Evolutionary conservation across 2,329 filamentous ascomycete species (phyloP).

Genomic region (Sporothrix mexicana): DNA sequence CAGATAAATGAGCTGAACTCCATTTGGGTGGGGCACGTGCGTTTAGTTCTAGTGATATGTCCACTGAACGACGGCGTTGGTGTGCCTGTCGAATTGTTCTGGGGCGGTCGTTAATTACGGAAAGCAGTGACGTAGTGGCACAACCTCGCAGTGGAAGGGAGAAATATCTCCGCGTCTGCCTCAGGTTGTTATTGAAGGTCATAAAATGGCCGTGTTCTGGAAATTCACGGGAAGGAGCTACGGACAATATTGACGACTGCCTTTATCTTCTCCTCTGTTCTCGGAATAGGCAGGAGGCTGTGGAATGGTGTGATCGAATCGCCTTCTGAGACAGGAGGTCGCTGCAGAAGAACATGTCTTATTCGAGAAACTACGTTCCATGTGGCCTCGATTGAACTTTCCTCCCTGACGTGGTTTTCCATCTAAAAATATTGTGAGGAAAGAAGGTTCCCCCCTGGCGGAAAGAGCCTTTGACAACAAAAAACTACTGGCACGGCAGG

Average conservation of each 20-base stretch:
- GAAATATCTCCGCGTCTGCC: neutral
- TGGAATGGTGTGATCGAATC: conserved; percentile 8
- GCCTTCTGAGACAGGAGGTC: conserved; percentile 8
- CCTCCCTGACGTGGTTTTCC: neutral
- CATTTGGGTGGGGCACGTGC: conserved; percentile 31
- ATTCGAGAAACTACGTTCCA: neutral
- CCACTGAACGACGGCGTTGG: conserved; percentile 10
- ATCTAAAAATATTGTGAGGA: too few relatives aligned
- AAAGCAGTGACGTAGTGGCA: neutral
- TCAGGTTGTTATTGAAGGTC: neutral
- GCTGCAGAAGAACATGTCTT: neutral
- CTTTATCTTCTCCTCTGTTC: too few relatives aligned
- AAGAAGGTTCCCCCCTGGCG: neutral
- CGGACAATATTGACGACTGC: too few relatives aligned
- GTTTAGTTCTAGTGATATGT: neutral
- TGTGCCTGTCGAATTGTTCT: neutral
- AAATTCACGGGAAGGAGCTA: neutral
- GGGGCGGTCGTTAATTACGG: neutral
- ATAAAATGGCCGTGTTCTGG: neutral
- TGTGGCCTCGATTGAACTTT: neutral
- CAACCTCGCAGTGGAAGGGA: neutral
- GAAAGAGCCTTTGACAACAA: neutral
- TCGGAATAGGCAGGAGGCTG: neutral
- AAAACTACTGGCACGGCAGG: conserved; percentile 11
- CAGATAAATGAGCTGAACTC: conserved; percentile 14